Evolutionary conservation across 148 eudicot species (phyloP).

Genomic region (Camellia granthamiana): DNA sequence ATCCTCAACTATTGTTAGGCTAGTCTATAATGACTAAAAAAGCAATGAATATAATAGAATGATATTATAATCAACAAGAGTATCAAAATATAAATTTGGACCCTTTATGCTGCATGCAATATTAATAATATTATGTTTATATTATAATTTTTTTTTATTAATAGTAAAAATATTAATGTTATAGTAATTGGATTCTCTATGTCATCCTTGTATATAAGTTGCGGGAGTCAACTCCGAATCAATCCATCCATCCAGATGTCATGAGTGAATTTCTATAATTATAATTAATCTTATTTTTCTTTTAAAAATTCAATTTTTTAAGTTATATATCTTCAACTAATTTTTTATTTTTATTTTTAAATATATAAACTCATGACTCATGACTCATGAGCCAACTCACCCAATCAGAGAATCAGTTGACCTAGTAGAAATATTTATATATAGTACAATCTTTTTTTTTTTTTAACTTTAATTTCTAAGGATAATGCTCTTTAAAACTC

Average conservation of each 20-base stretch:
- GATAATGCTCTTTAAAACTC: neutral
- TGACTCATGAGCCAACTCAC: neutral
- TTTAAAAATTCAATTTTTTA: neutral
- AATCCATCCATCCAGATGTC: conserved; percentile 2
- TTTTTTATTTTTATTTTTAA: neutral
- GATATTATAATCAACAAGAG: too few relatives aligned
- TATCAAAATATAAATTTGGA: too few relatives aligned
- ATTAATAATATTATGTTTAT: too few relatives aligned
- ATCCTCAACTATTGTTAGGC: too few relatives aligned
- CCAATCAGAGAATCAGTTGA: conserved; percentile 6
- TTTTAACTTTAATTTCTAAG: neutral
- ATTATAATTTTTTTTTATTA: neutral
- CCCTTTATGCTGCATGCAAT: too few relatives aligned
- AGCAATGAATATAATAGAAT: too few relatives aligned
- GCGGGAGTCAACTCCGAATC: conserved; percentile 7
- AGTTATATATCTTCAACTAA: neutral
- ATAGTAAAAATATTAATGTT: neutral
- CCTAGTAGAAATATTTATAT: neutral
- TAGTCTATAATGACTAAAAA: too few relatives aligned
- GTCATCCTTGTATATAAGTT: neutral
- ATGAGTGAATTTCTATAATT: neutral
- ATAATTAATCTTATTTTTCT: neutral
- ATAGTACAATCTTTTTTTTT: neutral
- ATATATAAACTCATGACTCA: neutral
- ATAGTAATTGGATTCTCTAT: neutral